Evolutionary conservation across 768 basidiomycete species (phyloP), one percentile per base, ranked within the genome.

Genomic region (Candolleomyces eurysporus): DNA sequence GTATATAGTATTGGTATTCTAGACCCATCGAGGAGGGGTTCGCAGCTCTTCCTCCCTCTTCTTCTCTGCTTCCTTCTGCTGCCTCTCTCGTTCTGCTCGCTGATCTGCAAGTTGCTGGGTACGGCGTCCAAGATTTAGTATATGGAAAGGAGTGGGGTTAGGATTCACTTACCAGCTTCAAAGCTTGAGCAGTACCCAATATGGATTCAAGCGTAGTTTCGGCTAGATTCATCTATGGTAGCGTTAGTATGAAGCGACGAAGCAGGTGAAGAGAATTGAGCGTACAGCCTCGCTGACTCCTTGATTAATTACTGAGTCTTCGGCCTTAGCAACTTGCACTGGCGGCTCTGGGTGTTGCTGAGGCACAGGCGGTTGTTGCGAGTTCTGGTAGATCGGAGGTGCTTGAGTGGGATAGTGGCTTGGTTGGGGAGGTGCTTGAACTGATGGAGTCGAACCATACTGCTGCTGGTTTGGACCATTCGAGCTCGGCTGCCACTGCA

Each of bases 121-220:
- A 68, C 61, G 53, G 42, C 17, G 32, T 3, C 21, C n/a, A 36
- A n/a, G 57, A 19, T 31, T 9, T 71, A 68, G 11, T 7, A 6
- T 40, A 45, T 5, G 69, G 73, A 40, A 67, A 64, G 55, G 60
- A 64, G 6, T 72, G 67, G 1, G 30, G 57, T 17, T 40, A 6
- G 45, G 36, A 5, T 2, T 36, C 10, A 78, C 86, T 63, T 63
- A 89, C 88, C 16, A 74, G 74, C 73, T 87, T 90, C 58, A 91
- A 73, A 36, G 79, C 73, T 66, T 89, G 83, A 51, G 88, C 79
- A 0, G 80, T 83, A 22, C 72, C 69, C 55, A 89, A 70, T 48
- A 90, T 79, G 21, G 81, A 79, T 49, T 89, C 88, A 17, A 91
- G 80, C 0, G 88, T 86, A 16, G 81, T 78, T 69, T 91, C 90